Percentiles rank a stretch among this genome's conserved stretches.
These are phyloP conservation scores for Cutaneotrichosporon daszewskae DNA, from an alignment of 1,284 basidiomycete genomes.

Conservation along the genomic window DNA sequence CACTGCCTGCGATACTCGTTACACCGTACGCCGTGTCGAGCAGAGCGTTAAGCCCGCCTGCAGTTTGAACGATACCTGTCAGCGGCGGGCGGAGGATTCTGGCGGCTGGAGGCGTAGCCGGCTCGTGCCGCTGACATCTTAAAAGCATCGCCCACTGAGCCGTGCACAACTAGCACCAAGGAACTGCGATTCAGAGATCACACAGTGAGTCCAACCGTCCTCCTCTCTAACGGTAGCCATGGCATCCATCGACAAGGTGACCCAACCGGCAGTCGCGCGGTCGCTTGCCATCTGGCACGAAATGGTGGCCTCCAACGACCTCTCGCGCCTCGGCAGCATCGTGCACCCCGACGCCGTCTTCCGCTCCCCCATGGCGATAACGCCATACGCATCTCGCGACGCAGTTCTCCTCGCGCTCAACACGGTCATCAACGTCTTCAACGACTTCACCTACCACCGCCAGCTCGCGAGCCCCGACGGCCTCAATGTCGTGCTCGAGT, in stretches of 20 bases:
- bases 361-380: constrained; percentile 11
- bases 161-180: no score
- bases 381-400: constrained; percentile 8
- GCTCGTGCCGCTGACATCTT: no score
- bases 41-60: no score
- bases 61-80: no score
- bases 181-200: no score
- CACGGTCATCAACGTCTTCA: constrained; percentile 13
- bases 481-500: constrained; percentile 14
- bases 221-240: not conserved
- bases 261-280: constrained; percentile 6
- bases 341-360: constrained; percentile 16
- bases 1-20: no score
- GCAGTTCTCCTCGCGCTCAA: constrained; percentile 11
- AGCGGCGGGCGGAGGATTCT: no score
- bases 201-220: no score
- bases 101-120: no score
- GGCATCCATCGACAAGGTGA: not conserved
- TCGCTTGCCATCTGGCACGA: constrained; percentile 13
- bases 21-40: no score
- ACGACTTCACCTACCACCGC: constrained; percentile 18
- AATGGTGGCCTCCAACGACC: constrained; percentile 8
- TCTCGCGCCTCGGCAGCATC: constrained; percentile 6
- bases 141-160: no score
- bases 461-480: constrained; percentile 9